Conservation (phyloP, 768 basidiomycete genomes). For the Melanogaster broomeanus region DNA sequence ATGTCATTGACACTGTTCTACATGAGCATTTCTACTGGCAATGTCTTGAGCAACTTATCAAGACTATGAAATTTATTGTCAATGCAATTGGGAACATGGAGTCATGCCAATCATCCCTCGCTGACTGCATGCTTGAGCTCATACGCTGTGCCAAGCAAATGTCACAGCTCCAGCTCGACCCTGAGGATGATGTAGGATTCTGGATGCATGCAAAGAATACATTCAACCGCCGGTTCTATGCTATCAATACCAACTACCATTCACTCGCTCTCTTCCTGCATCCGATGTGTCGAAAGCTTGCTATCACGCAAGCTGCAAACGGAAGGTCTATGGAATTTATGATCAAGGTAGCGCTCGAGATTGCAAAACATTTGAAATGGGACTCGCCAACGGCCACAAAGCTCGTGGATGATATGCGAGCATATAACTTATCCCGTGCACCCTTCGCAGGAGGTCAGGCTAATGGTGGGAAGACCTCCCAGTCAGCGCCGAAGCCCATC, state of each 20-base stretch:
- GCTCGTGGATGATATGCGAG: not conserved
- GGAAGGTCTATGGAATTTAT: slow-evolving; percentile 1
- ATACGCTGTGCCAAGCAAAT: no score
- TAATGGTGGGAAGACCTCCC: not conserved
- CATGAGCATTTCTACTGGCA: slow-evolving; percentile 13
- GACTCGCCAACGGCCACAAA: no score
- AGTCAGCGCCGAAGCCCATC: no score
- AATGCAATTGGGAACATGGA: slow-evolving; percentile 33
- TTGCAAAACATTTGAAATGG: no score
- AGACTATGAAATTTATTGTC: slow-evolving; percentile 25
- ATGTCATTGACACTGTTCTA: slow-evolving; percentile 7
- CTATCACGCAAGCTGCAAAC: slow-evolving; percentile 4
- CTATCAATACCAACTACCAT: slow-evolving; percentile 19
- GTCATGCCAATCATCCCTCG: slow-evolving; percentile 21
- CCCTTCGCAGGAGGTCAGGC: not conserved
- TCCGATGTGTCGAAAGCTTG: slow-evolving; percentile 14
- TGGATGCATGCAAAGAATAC: slow-evolving; percentile 7
- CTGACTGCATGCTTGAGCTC: slow-evolving; percentile 32
- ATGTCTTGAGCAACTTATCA: slow-evolving; percentile 18
- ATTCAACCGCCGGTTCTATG: slow-evolving; percentile 19
- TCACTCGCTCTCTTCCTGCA: slow-evolving; percentile 22
- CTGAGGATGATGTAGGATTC: slow-evolving; percentile 10
- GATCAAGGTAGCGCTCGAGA: not conserved
- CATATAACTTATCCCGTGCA: not conserved
- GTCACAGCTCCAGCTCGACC: slow-evolving; percentile 1